Base-by-base conservation (phyloP, 768 basidiomycete species). In the Boletus rufocinnamomeus region DNA sequence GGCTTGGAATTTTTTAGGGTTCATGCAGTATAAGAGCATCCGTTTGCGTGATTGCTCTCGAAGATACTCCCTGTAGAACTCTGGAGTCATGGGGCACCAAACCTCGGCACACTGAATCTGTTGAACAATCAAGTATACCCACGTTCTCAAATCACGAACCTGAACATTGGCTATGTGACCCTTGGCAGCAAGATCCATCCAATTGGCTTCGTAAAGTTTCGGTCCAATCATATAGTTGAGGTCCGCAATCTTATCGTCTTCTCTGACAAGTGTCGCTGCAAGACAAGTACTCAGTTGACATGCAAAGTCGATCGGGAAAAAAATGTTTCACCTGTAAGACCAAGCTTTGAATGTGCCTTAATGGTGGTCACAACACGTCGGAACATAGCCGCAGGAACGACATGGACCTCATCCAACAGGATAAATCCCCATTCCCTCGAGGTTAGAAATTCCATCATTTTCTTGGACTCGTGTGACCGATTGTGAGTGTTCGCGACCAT, bases 101-200 rank as follows among this genome's bases (percentile, higher is more conserved):
- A 99, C 97, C 75, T 99, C 97, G 17, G 97, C 97, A 70, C 97
- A 99, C 93, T 98, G 66, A 23, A 58, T 23, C 50, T 52, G 25
- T 50, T 58, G 21, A 58, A 32, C 56, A 62, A 58, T 48, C 40
- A 16, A 14, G 21, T 19, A 46, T 30, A 44, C 32, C 9, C 1
- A 27, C 6, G 13, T 19, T 27, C 28, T 37, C 52, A 38, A 57
- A 47, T 38, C 30, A 71, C 82, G 65, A 72, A 95, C 95, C 86
- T 98, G 95, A n/a, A 99, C 97, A 69, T 97, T 98, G 8, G 97
- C 97, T 69, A 99, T 99, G 74, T 99, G 97, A 2, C 97, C 97
- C 75, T 98, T 98, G 60, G 93, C 94, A 53, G 97, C 97, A 65
- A 99, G 85, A 74, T 99, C 97, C 96, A 99, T 98, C 97, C 97